Base-by-base conservation (phyloP, 2,329 filamentous ascomycete genomes). In the Fusarium protoensiforme region DNA sequence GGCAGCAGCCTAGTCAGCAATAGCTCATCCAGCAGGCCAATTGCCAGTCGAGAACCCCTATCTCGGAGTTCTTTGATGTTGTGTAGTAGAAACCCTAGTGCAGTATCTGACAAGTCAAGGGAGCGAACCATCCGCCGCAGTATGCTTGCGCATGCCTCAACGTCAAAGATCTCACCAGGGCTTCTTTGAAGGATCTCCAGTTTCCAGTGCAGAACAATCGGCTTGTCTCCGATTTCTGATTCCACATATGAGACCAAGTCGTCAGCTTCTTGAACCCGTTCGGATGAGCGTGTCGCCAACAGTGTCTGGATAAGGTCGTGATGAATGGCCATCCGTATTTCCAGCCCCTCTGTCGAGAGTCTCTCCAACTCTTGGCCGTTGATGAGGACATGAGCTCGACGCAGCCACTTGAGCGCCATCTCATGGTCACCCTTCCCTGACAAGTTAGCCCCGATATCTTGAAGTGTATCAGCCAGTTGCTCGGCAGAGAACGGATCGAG, bases 351-450 rank as follows among this genome's bases (percentile, higher is more conserved):
- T 8, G 85, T 82, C 31, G 90, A 91, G 5, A 92, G 81, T 20
- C 83, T 81, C 24, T 91, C 88, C 0, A 89, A 76, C 10, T 88
- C 85, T 63, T 90, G 89, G 22, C 78, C 76, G 59, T 88, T 86
- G 29, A 95, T 84, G 31, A 91, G 77, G 13, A 90, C 84, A 57
- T 89, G 86, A 4, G 93, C 91, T 72, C 93, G 88, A 64, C 92
- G 87, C 1, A 97, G 83, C 96, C 96, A 98, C 76, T 88, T 91
- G 2, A 87, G 79, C 1, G 94, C 92, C 51, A 87, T 78, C 1
- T 82, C 76, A 70, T 86, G 87, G 60, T 92, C 86, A 9, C 85
- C 82, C 60, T 87, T 88, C 4, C 78, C 80, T 3, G 90, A 80
- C 16, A 92, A 81, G 16, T 87, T 86, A 56, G 87, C 90, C 5